These are phyloP conservation scores for Polytrichum formosum DNA, from an alignment of 225 moss, liverwort and hornwort species.

Conservation along the genomic window DNA sequence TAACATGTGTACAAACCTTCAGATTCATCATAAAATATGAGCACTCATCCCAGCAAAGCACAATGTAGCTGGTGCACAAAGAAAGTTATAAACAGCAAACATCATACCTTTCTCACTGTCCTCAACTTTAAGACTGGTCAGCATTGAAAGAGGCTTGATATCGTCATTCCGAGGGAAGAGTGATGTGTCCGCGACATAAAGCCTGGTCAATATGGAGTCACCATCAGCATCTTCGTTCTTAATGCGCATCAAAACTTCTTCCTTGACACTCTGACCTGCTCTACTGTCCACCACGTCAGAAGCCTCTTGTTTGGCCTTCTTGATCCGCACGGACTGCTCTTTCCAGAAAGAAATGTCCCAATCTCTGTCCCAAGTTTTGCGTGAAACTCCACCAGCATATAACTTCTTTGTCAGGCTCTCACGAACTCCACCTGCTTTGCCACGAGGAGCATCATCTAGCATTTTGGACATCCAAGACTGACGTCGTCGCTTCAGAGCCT, in stretches of 20 bases:
- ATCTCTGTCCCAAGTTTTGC: constrained; percentile 88
- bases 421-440: constrained; percentile 67
- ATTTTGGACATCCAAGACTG: constrained; percentile 68
- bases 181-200: constrained; percentile 92
- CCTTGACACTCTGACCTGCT: constrained; percentile 30
- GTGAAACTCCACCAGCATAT: constrained; percentile 81
- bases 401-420: constrained; percentile 82
- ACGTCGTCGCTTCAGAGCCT: constrained; percentile 43
- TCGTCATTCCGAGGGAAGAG: constrained; percentile 83
- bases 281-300: constrained; percentile 42
- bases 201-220: constrained; percentile 74
- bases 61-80: constrained; percentile 2
- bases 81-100: background rate
- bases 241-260: constrained; percentile 22
- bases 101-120: constrained; percentile 34
- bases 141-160: constrained; percentile 60
- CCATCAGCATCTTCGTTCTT: constrained; percentile 28
- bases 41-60: too few relatives aligned
- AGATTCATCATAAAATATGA: too few relatives aligned
- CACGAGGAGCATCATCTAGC: constrained; percentile 60
- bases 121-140: constrained; percentile 38
- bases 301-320: constrained; percentile 66
- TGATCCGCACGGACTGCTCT: constrained; percentile 62
- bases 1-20: too few relatives aligned
- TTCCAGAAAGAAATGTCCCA: constrained; percentile 99